Base-by-base conservation (phyloP, 495 filamentous ascomycete species). In the Penicillium manginii region DNA sequence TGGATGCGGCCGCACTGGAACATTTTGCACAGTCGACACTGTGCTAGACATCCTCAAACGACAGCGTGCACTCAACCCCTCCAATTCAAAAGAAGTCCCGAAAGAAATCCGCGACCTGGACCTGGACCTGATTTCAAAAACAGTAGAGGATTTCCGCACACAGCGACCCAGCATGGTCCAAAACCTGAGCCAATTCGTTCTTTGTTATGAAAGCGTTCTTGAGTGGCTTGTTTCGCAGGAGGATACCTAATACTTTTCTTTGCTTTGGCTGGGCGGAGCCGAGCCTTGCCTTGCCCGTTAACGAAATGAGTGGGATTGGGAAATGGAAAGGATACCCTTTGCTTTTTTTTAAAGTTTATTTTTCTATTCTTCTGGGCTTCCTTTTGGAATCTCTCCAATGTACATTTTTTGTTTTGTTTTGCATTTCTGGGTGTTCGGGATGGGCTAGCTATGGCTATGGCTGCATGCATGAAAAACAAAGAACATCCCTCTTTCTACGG, bases 81-180 rank as follows among this genome's bases (percentile, higher is more conserved):
- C 54, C 5, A 40, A 54, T 2, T 43, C 67, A 9, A 46, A 14
- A 2, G 42, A 32, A 9, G 42, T 32, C 2, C 31, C 58, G 2
- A 51, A 45, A 5, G 60, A 58, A 85, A 67, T 84, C 31, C 62
- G 69, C 22, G 71, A 86, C 58, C 81, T 88, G 31, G 78, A 81
- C 33, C 58, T 88, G 2, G 96, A 98, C 72, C 73, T 98, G 56
- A 83, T 98, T 46, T 86, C 87, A 54, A 87, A 86, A 67, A 92
- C 91, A 0, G 93, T 98, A 4, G 87, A 91, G 61, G 91, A 97
- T 66, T 96, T 98, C 67, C 81, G 94, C 32, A 80, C 79, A 8
- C 96, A 98, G 74, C 78, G 94, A 55, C 73, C 97, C 7, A 96
- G 92, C 75, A 98, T 98, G 94, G 93, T 98, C 53, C 94, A 98